Conservation (phyloP, 2,329 filamentous ascomycete genomes). For the Arthrobotrys entomopaga region DNA sequence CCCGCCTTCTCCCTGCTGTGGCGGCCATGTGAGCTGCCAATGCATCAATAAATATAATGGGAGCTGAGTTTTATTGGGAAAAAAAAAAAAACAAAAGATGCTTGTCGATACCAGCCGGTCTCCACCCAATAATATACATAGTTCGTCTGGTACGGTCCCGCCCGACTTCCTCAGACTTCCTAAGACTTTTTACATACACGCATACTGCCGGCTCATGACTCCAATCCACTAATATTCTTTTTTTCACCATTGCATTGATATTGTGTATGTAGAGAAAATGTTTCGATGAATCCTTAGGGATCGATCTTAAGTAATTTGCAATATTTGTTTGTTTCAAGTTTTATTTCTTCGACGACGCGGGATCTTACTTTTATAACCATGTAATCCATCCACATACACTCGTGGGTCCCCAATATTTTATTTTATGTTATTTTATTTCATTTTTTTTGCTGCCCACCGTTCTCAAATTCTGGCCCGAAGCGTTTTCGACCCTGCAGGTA, state of each 20-base stretch:
- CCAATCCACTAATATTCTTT: too few relatives aligned
- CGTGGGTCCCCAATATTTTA: constrained; percentile 15
- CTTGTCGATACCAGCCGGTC: constrained; percentile 47
- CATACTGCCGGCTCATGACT: too few relatives aligned
- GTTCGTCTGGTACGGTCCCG: not conserved
- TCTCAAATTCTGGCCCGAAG: not conserved
- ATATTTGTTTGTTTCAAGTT: constrained; percentile 3
- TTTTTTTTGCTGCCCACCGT: constrained; percentile 12
- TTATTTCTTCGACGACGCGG: not conserved
- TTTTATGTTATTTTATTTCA: too few relatives aligned
- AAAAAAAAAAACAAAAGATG: constrained; percentile 21
- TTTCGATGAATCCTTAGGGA: not conserved
- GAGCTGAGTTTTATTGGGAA: constrained; percentile 49
- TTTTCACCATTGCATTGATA: too few relatives aligned
- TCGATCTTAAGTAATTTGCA: not conserved
- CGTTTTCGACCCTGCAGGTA: constrained; percentile 29
- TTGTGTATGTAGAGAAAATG: not conserved
- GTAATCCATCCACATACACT: constrained; percentile 19
- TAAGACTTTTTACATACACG: too few relatives aligned
- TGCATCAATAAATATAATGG: too few relatives aligned
- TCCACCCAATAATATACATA: constrained; percentile 12
- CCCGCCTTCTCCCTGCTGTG: constrained; percentile 46
- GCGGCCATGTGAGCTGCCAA: constrained; percentile 54
- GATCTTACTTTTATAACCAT: not conserved
- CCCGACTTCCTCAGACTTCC: not conserved